Conservation (phyloP, 1,284 basidiomycete species). For the Ustilago lituana region DNA sequence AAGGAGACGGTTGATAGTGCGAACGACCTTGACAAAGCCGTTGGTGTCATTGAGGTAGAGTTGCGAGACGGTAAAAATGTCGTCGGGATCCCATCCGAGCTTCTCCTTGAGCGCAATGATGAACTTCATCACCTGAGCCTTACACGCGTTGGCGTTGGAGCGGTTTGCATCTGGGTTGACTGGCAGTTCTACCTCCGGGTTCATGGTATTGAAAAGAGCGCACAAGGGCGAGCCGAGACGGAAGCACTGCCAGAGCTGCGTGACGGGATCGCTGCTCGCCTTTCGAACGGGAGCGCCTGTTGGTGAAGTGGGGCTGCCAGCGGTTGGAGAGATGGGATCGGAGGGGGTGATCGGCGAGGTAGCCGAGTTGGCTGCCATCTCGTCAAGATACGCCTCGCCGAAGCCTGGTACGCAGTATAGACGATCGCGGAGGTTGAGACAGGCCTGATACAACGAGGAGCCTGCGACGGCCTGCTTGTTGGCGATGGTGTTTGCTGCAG, state of each 20-base stretch:
- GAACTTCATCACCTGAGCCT: conserved; percentile 72
- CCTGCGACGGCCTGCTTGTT: conserved; percentile 61
- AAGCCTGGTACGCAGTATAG: conserved; percentile 68
- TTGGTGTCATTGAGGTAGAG: conserved; percentile 88
- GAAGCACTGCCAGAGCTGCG: conserved; percentile 92
- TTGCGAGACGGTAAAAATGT: conserved; percentile 75
- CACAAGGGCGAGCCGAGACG: conserved; percentile 91
- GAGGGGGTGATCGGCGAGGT: conserved; percentile 20
- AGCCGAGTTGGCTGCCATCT: conserved; percentile 22
- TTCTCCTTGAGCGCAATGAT: conserved; percentile 71
- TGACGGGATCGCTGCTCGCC: conserved; percentile 72
- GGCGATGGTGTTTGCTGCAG: conserved; percentile 58
- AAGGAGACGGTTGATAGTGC: conserved; percentile 88
- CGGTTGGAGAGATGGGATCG: conserved; percentile 18
- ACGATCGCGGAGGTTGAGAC: conserved; percentile 66
- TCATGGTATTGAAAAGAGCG: conserved; percentile 92
- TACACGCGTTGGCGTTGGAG: conserved; percentile 79
- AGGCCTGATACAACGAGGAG: conserved; percentile 68
- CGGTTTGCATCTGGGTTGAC: conserved; percentile 70
- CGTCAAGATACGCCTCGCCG: conserved; percentile 55
- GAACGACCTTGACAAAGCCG: conserved; percentile 90
- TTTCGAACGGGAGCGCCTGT: conserved; percentile 12
- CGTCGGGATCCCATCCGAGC: conserved; percentile 69
- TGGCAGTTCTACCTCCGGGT: conserved; percentile 72
- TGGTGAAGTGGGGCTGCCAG: conserved; percentile 30